A percentile compares a stretch with the other conserved stretches of the same genome.
Conservation (phyloP, 176 grass and related monocot species). For the Bonia amplexicaulis region DNA sequence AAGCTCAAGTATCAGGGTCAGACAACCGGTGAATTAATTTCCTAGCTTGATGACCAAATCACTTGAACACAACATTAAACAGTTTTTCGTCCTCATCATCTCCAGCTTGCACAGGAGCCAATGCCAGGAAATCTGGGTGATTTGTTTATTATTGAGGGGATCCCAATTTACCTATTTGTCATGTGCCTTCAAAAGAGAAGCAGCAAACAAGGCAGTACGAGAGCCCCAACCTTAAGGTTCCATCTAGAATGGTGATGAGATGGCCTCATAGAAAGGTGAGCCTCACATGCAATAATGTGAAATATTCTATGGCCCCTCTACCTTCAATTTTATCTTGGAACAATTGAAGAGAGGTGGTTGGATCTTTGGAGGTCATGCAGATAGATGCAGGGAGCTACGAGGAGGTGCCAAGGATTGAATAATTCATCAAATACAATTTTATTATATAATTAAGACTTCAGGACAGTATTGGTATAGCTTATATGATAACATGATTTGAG, state of each 20-base stretch:
- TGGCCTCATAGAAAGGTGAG: slow-evolving; percentile 15
- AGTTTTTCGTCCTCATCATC: not conserved
- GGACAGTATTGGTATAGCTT: too few species aligned
- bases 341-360: slow-evolving; percentile 28
- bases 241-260: not conserved
- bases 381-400: not conserved
- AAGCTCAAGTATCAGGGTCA: not conserved
- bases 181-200: slow-evolving; percentile 32
- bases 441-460: too few species aligned
- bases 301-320: not conserved
- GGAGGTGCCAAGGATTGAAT: too few species aligned
- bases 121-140: not conserved
- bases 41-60: not conserved
- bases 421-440: too few species aligned
- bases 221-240: slow-evolving; percentile 17
- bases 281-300: slow-evolving; percentile 2
- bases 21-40: not conserved
- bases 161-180: slow-evolving; percentile 11
- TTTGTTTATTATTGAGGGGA: slow-evolving; percentile 29
- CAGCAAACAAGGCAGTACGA: slow-evolving; percentile 12
- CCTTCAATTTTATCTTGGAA: not conserved
- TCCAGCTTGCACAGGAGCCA: slow-evolving; percentile 12
- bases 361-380: slow-evolving; percentile 31
- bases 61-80: slow-evolving; percentile 9
- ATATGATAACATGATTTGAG: too few species aligned